These are phyloP conservation scores for Chlamydomonas asymmetrica DNA, from an alignment of 139 green algal species.

Conservation along the genomic window DNA sequence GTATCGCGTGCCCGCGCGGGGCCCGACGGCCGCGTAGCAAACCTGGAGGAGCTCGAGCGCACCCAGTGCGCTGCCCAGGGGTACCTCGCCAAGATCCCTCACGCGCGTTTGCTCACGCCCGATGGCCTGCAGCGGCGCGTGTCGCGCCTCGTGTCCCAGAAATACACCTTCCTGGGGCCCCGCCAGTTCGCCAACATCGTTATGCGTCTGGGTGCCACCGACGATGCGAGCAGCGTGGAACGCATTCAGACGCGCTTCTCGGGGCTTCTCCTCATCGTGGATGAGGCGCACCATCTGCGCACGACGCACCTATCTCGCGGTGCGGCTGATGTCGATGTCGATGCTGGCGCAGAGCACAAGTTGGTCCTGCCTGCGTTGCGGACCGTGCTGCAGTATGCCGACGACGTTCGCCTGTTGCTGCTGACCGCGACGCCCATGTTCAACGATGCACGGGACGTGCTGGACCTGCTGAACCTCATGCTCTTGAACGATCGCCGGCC, in stretches of 20 bases:
- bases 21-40: background rate
- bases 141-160: background rate
- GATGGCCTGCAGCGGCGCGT: background rate
- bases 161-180: constrained; percentile 9
- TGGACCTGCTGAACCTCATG: constrained; percentile 26
- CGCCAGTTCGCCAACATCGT: constrained; percentile 3
- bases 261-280: background rate
- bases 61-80: constrained; percentile 12
- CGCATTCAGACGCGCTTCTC: constrained; percentile 6
- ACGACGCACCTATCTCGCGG: too few species aligned
- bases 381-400: background rate
- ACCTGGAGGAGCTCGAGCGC: background rate
- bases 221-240: background rate
- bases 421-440: constrained; percentile 37
- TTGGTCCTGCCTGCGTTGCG: background rate
- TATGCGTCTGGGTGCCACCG: background rate
- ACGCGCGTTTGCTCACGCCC: background rate
- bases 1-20: background rate
- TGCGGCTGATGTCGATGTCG: too few species aligned
- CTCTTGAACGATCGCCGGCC: constrained; percentile 4
- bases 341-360: background rate
- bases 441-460: constrained; percentile 13
- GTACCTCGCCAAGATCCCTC: background rate
- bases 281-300: too few species aligned
- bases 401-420: constrained; percentile 11